These are phyloP conservation scores for Tylopilus sp. DNA, from an alignment of 768 basidiomycete genomes.

Conservation along the genomic window DNA sequence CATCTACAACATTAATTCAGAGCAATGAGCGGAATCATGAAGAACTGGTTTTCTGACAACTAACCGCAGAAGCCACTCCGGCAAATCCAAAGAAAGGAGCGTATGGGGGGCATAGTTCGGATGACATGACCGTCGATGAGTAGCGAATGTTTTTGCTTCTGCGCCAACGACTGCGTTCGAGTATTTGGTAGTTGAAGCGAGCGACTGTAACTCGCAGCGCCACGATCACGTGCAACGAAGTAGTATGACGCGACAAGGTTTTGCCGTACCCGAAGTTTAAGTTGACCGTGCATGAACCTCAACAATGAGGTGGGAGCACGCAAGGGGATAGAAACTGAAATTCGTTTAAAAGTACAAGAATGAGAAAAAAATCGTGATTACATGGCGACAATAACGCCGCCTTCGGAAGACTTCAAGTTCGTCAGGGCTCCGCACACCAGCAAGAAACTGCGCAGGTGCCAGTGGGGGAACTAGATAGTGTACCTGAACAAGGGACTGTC, in stretches of 20 bases:
- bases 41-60: constrained; percentile 26
- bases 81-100: constrained; percentile 98
- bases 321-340: no score
- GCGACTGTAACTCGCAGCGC: neutral
- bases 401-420: no score
- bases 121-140: constrained; percentile 40
- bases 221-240: no score
- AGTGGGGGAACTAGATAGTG: constrained; percentile 8
- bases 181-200: neutral
- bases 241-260: no score
- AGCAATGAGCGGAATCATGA: constrained; percentile 6
- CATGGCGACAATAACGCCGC: no score
- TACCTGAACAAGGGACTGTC: constrained; percentile 54
- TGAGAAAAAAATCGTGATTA: no score
- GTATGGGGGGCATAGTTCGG: constrained; percentile 76
- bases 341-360: no score
- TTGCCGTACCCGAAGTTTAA: no score
- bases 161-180: neutral
- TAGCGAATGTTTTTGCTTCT: neutral
- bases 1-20: constrained; percentile 61
- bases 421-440: no score
- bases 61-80: constrained; percentile 89
- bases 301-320: no score
- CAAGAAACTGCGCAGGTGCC: neutral
- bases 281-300: no score